Percentiles rank a stretch among this genome's conserved stretches.
These are phyloP conservation scores for Tephrocybe sp. DNA, from an alignment of 768 basidiomycete genomes.

Conservation along the genomic window DNA sequence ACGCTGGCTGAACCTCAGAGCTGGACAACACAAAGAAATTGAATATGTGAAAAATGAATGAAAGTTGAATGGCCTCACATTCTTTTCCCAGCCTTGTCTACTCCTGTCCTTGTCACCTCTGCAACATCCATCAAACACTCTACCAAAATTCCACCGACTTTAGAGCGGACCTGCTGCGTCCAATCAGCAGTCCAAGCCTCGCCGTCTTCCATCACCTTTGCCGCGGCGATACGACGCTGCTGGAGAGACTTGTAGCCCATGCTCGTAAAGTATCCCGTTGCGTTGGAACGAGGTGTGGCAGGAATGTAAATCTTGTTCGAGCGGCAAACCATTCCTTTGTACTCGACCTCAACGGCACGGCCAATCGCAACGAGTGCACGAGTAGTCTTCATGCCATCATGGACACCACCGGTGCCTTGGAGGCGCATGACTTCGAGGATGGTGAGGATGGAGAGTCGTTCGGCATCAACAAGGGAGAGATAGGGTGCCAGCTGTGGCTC, in stretches of 20 bases:
- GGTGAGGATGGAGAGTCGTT: slow-evolving; percentile 82
- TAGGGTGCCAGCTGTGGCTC: slow-evolving; percentile 54
- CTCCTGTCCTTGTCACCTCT: slow-evolving; percentile 59
- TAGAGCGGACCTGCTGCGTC: slow-evolving; percentile 74
- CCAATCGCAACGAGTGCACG: slow-evolving; percentile 80
- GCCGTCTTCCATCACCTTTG: slow-evolving; percentile 59
- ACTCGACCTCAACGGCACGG: slow-evolving; percentile 84
- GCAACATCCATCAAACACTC: slow-evolving; percentile 85
- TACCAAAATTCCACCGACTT: slow-evolving; percentile 80
- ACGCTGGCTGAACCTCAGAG: slow-evolving; percentile 82
- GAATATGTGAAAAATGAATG: neutral
- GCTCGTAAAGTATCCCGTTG: slow-evolving; percentile 50
- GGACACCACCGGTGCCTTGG: slow-evolving; percentile 71
- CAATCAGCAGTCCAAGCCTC: slow-evolving; percentile 80
- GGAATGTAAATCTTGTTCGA: slow-evolving; percentile 56
- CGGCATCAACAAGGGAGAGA: slow-evolving; percentile 68
- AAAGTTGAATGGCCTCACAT: slow-evolving; percentile 44
- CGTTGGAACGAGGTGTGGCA: slow-evolving; percentile 21
- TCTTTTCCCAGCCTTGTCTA: slow-evolving; percentile 54
- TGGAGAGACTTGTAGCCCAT: slow-evolving; percentile 60
- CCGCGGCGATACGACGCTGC: slow-evolving; percentile 62
- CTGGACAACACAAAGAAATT: slow-evolving; percentile 30
- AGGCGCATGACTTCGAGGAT: slow-evolving; percentile 88
- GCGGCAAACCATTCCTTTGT: slow-evolving; percentile 80
- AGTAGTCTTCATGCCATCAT: slow-evolving; percentile 86